phyloP scores from a whole-genome alignment of 1,284 basidiomycete species.

The Marasmius sp. region DNA sequence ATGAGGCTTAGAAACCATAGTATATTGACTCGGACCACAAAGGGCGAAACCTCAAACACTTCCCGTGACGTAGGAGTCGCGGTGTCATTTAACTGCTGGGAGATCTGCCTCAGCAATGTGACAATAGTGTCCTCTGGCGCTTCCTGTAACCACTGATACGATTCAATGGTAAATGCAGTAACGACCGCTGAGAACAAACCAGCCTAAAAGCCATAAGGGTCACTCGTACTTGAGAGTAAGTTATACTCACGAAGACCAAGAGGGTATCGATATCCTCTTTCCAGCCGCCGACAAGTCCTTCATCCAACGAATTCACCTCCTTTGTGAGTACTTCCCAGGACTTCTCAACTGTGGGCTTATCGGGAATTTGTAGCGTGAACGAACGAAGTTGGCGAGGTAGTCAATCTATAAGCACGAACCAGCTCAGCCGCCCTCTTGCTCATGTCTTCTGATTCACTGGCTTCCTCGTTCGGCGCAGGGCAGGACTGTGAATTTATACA shows the following conservation, averaged over 20 bases:
- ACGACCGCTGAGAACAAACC: slow-evolving; percentile 4
- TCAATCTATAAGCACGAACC: too few relatives aligned
- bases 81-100: neutral
- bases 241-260: neutral
- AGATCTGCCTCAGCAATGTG: neutral
- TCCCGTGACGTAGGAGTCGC: neutral
- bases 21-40: neutral
- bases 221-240: neutral
- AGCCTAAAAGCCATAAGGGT: neutral
- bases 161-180: slow-evolving; percentile 7
- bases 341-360: too few relatives aligned
- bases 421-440: too few relatives aligned
- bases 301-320: too few relatives aligned
- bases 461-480: too few relatives aligned
- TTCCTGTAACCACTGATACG: slow-evolving; percentile 2
- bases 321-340: too few relatives aligned
- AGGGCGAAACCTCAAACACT: neutral
- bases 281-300: too few relatives aligned
- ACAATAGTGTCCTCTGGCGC: neutral
- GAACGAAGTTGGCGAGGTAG: too few relatives aligned
- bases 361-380: too few relatives aligned
- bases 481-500: too few relatives aligned
- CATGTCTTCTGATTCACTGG: too few relatives aligned
- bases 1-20: slow-evolving; percentile 8
- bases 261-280: too few relatives aligned